phyloP scores from a whole-genome alignment of 2,329 filamentous ascomycete species.

The Pyricularia grisea region DNA sequence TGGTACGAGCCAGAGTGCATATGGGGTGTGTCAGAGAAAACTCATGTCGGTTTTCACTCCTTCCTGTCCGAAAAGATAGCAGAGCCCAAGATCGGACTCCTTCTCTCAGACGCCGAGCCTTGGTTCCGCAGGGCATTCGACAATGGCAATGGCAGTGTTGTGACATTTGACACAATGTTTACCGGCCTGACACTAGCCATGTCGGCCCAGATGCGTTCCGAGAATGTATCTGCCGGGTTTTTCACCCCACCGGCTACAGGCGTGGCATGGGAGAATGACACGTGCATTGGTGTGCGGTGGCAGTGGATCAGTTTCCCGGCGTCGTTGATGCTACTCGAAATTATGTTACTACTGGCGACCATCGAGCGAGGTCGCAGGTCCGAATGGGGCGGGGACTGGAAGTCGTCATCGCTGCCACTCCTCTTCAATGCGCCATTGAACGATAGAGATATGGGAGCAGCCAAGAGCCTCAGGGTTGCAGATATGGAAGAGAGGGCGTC shows the following conservation, averaged over 20 bases:
- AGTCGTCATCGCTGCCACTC: background rate
- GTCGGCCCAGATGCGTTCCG: background rate
- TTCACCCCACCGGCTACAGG: background rate
- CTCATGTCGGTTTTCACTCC: background rate
- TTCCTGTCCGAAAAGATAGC: background rate
- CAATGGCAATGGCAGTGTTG: background rate
- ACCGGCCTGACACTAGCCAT: background rate
- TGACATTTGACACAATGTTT: background rate
- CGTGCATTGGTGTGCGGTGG: background rate
- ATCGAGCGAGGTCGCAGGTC: background rate
- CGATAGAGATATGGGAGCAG: background rate
- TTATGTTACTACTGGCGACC: background rate
- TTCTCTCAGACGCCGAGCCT: background rate
- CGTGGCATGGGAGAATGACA: background rate
- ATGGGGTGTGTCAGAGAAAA: background rate
- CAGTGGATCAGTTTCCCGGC: background rate
- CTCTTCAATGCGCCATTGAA: background rate
- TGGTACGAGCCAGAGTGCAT: background rate
- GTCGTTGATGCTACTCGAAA: background rate
- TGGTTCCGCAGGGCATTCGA: background rate
- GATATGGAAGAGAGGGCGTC: background rate
- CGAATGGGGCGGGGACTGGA: background rate
- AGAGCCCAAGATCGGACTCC: background rate
- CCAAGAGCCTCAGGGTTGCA: background rate
- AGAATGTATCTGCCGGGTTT: background rate